These are phyloP conservation scores for Aspergillus bertholletiae DNA, from an alignment of 495 filamentous ascomycete genomes.

Conservation along the genomic window DNA sequence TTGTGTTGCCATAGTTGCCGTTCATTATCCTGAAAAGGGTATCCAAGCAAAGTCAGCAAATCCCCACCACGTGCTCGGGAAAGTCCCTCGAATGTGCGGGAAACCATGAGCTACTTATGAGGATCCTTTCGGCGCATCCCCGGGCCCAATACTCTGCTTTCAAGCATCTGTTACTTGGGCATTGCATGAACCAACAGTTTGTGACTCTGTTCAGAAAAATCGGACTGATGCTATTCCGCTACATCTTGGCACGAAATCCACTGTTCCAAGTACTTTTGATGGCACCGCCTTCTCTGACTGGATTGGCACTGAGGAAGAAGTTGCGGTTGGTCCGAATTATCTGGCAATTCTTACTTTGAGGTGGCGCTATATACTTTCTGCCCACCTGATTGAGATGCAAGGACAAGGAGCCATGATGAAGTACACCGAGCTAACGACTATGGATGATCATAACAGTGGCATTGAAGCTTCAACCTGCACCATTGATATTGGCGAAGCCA, in stretches of 20 bases:
- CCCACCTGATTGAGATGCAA: conserved; percentile 12
- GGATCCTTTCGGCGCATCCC: conserved; percentile 1
- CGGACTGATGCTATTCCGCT: neutral
- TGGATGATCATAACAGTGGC: neutral
- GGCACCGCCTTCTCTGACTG: conserved; percentile 2
- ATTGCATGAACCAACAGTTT: conserved; percentile 3
- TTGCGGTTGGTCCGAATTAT: neutral
- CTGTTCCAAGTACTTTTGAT: conserved; percentile 3
- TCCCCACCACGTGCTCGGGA: conserved; percentile 7
- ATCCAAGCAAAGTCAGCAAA: conserved; percentile 7
- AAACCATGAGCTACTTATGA: neutral
- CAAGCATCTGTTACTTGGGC: conserved; percentile 11
- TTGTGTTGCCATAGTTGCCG: conserved; percentile 1
- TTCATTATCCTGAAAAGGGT: neutral
- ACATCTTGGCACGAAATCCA: conserved; percentile 2
- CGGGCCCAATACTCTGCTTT: neutral
- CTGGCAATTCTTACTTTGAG: conserved; percentile 8
- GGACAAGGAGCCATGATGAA: conserved; percentile 5
- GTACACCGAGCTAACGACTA: conserved; percentile 7
- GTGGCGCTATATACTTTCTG: conserved; percentile 17
- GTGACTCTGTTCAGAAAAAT: conserved; percentile 8
- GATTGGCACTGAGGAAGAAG: neutral
- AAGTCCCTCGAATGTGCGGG: conserved; percentile 9
- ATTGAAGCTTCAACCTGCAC: neutral
- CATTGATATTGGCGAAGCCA: conserved; percentile 11